Evolutionary conservation across 805 yeast genomes (phyloP), one percentile per base, ranked within the genome.

Genomic region (Myxozyma kluyveri): DNA sequence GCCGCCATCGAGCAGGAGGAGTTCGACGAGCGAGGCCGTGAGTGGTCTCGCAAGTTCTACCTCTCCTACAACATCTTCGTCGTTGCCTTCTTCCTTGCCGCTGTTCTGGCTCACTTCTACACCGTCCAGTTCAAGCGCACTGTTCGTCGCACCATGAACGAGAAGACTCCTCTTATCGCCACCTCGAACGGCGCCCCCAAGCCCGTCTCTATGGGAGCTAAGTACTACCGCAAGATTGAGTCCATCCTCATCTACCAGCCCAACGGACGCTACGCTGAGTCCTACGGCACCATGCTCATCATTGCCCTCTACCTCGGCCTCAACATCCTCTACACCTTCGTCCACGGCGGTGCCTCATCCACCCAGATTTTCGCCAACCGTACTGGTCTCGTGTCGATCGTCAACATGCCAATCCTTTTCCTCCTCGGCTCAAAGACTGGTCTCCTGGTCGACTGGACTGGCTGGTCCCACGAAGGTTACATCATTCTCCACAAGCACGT

Each of bases 401-500:
- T 53, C 50, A 56, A 56, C 59, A 54, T 56, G 55, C 60, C 60
- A 26, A 49, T 56, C 37, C 60, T 56, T 27, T 56, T 54, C 58
- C 35, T 54, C n/a, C 60, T 56, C 43, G 60, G 59, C 31, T 54
- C 60, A 29, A 56, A 56, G 55, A 56, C 59, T 22, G 59, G 59
- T 45, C 50, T 56, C 7, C 47, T 56, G 21, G 59, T 50, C 40
- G 59, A 56, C 35, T 49, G 54, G 55, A 49, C 59, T 31, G 60
- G 60, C 42, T 56, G 60, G 60, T 56, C 60, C 42, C 59, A 56
- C 23, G 60, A 56, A 48, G 55, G 59, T n/a, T 49, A 54, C 50
- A 56, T 54, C 47, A 45, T 54, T 42, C 58, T 56, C 19, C 60
- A 56, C 48, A 49, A 54, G 53, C 59, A 54, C 45, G 59, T 54